A percentile compares a stretch with the other conserved stretches of the same genome.
phyloP scores from a whole-genome alignment of 768 basidiomycete species.

The Leccinum broughii region DNA sequence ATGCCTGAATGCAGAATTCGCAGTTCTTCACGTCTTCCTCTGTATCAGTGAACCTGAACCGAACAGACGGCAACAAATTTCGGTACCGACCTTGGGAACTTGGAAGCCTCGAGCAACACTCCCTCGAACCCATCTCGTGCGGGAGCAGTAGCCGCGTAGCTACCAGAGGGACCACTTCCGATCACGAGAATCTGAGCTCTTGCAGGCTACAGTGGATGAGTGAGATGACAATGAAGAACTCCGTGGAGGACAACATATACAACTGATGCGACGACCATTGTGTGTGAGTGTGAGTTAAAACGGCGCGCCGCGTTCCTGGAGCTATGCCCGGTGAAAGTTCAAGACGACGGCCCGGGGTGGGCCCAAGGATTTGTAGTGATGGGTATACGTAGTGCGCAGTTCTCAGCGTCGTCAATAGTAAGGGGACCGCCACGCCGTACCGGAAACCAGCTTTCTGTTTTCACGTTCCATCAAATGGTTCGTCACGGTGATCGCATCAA shows the following conservation, averaged over 20 bases:
- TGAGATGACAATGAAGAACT: neutral
- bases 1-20: too few relatives aligned
- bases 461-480: neutral
- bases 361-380: neutral
- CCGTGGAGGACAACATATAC: neutral
- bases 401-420: neutral
- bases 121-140: slow-evolving; percentile 12
- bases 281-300: neutral
- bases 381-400: neutral
- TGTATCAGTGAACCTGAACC: too few relatives aligned
- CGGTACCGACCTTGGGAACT: slow-evolving; percentile 12
- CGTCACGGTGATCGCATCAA: neutral
- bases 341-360: neutral
- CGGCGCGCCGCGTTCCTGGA: neutral
- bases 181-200: slow-evolving; percentile 13
- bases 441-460: neutral
- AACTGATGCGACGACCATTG: slow-evolving; percentile 3
- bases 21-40: too few relatives aligned
- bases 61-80: too few relatives aligned
- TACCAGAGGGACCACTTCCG: slow-evolving; percentile 15
- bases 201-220: neutral
- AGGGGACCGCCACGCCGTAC: neutral
- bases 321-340: neutral
- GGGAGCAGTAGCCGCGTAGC: slow-evolving; percentile 10
- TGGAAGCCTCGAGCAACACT: slow-evolving; percentile 11